These are phyloP conservation scores for Filobasidium uniguttulatum DNA, from an alignment of 1,284 basidiomycete species.

Conservation along the genomic window DNA sequence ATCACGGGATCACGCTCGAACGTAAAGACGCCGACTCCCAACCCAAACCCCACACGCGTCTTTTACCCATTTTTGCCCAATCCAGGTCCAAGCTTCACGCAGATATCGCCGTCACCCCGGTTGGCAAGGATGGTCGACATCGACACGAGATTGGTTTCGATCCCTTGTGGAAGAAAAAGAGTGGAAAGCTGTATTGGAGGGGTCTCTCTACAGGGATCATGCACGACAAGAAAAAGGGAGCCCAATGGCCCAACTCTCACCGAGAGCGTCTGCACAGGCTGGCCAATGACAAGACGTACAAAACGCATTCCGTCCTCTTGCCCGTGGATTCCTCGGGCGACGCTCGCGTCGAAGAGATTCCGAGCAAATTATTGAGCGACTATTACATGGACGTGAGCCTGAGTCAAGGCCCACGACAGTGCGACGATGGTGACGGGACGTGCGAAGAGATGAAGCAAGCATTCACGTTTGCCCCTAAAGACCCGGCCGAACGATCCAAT, in stretches of 20 bases:
- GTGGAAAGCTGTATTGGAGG: conserved; percentile 36
- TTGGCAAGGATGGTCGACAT: conserved; percentile 31
- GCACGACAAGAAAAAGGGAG: conserved; percentile 29
- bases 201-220: conserved; percentile 33
- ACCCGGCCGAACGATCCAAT: conserved; percentile 30
- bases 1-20: conserved; percentile 37
- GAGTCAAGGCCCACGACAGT: conserved; percentile 33
- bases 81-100: conserved; percentile 34
- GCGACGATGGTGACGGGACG: conserved; percentile 34
- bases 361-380: conserved; percentile 24
- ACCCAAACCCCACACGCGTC: conserved; percentile 34
- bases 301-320: conserved; percentile 23
- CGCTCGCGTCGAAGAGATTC: conserved; percentile 22
- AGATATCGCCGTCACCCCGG: conserved; percentile 37
- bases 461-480: conserved; percentile 31
- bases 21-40: conserved; percentile 26
- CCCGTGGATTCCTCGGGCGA: conserved; percentile 28
- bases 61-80: conserved; percentile 34
- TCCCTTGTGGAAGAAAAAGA: conserved; percentile 32
- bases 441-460: conserved; percentile 35
- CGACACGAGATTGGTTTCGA: conserved; percentile 33
- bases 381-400: conserved; percentile 37
- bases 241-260: conserved; percentile 33
- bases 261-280: conserved; percentile 34
- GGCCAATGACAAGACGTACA: conserved; percentile 26